Evolutionary conservation across 2,329 filamentous ascomycete species (phyloP), one percentile per base, ranked within the genome.

Genomic region (Daldinia eschscholtzii): DNA sequence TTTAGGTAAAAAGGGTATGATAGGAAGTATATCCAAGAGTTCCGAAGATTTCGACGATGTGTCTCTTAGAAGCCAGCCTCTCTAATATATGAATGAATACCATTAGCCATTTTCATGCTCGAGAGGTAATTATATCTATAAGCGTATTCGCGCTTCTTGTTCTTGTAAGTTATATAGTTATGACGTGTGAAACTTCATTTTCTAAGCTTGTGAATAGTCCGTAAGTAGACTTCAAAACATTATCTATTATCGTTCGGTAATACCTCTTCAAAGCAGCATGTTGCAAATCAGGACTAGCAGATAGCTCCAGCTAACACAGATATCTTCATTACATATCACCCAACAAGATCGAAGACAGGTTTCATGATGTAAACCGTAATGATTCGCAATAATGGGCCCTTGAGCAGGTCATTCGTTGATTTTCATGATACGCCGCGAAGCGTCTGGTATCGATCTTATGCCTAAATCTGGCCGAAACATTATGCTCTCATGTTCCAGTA

Each of bases 1-100:
- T 9, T 33, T 33, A 33, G 9, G 35, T 23, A 20, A 6, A 26
- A 35, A 57, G 15, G 26, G 15, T 18, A 39, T 23, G 15, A 15
- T 20, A 35, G 20, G 41, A 33, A 30, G 37, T 42, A 50, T 9
- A 12, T 56, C 53, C 15, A 58, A 23, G 28, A 18, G 46, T 33
- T 46, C 59, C 23, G 35, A 56, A 10, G 48, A 65, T 6, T 59
- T 71, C 83, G 86, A 66, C 3, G 44, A 66, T 15, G 42, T 68
- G 37, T 30, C 53, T 23, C 69, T 37, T 61, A 26, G 62, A 57
- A 30, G 59, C 37, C 26, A 18, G 20, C 23, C 37, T 52, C 18
- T 23, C 13, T 6, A 61, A 58, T 15, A 58, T 15, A 23, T 23
- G 20, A 23, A 10, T 6, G 13, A 28, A 57, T 50, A 52, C 20